These are phyloP conservation scores for Coelastrella sp. DNA, from an alignment of 139 green algal species.

Conservation along the genomic window DNA sequence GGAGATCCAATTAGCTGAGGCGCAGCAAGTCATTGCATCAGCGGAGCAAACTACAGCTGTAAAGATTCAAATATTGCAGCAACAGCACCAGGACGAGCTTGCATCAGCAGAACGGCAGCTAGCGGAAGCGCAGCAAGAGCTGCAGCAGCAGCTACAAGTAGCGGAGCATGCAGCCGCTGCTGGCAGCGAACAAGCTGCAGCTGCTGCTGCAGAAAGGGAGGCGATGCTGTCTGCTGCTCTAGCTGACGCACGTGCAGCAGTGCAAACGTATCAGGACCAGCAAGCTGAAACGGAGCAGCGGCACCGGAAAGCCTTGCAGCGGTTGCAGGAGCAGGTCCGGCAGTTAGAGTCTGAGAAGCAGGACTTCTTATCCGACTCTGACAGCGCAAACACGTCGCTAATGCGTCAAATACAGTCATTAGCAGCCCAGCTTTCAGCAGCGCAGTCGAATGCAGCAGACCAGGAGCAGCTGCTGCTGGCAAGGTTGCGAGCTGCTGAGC, in stretches of 20 bases:
- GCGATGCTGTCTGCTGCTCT: slow-evolving; percentile 51
- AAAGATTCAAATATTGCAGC: slow-evolving; percentile 9
- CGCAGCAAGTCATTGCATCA: not conserved
- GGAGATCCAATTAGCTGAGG: slow-evolving; percentile 19
- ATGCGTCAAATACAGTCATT: slow-evolving; percentile 72
- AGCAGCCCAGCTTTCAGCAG: slow-evolving; percentile 56
- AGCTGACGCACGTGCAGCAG: slow-evolving; percentile 51
- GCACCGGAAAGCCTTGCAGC: not conserved
- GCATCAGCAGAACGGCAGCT: slow-evolving; percentile 16
- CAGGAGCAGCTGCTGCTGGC: slow-evolving; percentile 53
- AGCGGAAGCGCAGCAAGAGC: not conserved
- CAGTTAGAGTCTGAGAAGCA: slow-evolving; percentile 58
- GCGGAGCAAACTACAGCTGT: not conserved
- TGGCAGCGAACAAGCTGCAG: slow-evolving; percentile 35
- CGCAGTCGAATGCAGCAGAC: slow-evolving; percentile 34
- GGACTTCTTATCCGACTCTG: slow-evolving; percentile 29
- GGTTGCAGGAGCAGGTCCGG: slow-evolving; percentile 60
- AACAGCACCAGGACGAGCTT: not conserved
- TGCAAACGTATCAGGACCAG: slow-evolving; percentile 27
- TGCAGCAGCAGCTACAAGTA: slow-evolving; percentile 58
- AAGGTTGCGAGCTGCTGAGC: slow-evolving; percentile 46
- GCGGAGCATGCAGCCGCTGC: slow-evolving; percentile 41
- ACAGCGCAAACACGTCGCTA: slow-evolving; percentile 57
- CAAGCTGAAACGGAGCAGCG: slow-evolving; percentile 48
- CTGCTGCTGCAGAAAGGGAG: slow-evolving; percentile 43